These are phyloP conservation scores for Epichloe uncinata DNA, from an alignment of 2,329 filamentous ascomycete genomes.

Conservation along the genomic window DNA sequence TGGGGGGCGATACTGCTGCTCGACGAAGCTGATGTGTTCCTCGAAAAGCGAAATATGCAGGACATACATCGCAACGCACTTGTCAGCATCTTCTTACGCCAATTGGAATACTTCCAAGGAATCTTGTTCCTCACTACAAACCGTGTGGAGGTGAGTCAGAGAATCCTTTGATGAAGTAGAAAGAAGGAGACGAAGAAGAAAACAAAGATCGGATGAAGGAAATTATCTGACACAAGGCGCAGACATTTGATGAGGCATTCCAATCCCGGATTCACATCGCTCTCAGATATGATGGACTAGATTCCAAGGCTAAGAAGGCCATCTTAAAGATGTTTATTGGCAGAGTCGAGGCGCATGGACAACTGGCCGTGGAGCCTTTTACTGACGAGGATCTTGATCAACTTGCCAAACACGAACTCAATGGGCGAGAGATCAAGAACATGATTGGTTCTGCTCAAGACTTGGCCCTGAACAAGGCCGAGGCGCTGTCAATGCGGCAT, in stretches of 20 bases:
- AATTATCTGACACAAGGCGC: conserved; percentile 1
- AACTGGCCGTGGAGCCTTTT: conserved; percentile 46
- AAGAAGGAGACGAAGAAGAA: not conserved
- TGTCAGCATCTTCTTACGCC: conserved; percentile 74
- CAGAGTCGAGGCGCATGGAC: conserved; percentile 53
- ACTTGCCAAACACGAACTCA: conserved; percentile 52
- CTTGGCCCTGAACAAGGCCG: conserved; percentile 62
- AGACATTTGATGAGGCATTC: conserved; percentile 84
- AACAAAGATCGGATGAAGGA: not conserved
- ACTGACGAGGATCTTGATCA: conserved; percentile 52
- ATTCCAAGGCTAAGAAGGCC: conserved; percentile 55
- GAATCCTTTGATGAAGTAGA: not conserved
- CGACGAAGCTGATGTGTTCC: conserved; percentile 74
- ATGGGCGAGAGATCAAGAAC: conserved; percentile 70
- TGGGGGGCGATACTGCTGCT: conserved; percentile 75
- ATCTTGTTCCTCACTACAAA: conserved; percentile 87
- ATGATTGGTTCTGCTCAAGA: conserved; percentile 72
- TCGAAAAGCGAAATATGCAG: conserved; percentile 70
- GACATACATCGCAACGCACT: conserved; percentile 77
- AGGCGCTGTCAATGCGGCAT: conserved; percentile 62
- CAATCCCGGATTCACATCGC: conserved; percentile 80
- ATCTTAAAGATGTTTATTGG: conserved; percentile 80
- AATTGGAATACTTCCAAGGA: conserved; percentile 85
- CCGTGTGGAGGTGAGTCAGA: conserved; percentile 47
- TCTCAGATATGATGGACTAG: conserved; percentile 64